Percentiles rank a stretch among this genome's conserved stretches.
Conservation (phyloP, 2,329 filamentous ascomycete species). For the Fusarium sp. region DNA sequence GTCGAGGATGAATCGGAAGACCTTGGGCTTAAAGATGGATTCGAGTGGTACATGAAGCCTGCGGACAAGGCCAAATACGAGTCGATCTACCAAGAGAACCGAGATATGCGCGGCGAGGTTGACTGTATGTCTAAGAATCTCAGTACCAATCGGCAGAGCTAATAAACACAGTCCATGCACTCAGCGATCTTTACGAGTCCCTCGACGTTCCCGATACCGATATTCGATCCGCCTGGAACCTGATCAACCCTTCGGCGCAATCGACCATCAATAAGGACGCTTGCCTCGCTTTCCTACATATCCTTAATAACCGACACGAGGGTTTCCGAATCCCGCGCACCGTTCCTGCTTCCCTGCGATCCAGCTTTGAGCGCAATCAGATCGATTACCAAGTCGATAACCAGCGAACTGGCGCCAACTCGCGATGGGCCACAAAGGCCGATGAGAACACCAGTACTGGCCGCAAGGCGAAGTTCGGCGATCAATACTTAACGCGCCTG, state of each 20-base stretch:
- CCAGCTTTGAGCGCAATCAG: constrained; percentile 93
- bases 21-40: constrained; percentile 90
- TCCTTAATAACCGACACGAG: constrained; percentile 95
- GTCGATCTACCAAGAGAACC: constrained; percentile 94
- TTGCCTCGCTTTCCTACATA: constrained; percentile 93
- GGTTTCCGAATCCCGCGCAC: constrained; percentile 93
- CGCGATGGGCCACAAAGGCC: constrained; percentile 82
- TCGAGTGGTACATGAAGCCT: constrained; percentile 99
- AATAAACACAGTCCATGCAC: constrained; percentile 72
- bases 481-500: constrained; percentile 92
- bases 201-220: constrained; percentile 82
- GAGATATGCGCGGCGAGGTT: constrained; percentile 87
- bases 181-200: constrained; percentile 87
- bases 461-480: constrained; percentile 96
- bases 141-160: constrained; percentile 11
- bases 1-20: constrained; percentile 87
- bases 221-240: constrained; percentile 93
- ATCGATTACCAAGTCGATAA: constrained; percentile 96
- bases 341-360: constrained; percentile 89
- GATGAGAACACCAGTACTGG: constrained; percentile 87
- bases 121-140: constrained; percentile 68
- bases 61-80: constrained; percentile 93
- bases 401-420: constrained; percentile 71
- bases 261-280: constrained; percentile 94
- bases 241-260: constrained; percentile 90